Percentiles rank a stretch among this genome's conserved stretches.
Conservation (phyloP, 2,329 filamentous ascomycete species). For the Lomentospora prolificans region DNA sequence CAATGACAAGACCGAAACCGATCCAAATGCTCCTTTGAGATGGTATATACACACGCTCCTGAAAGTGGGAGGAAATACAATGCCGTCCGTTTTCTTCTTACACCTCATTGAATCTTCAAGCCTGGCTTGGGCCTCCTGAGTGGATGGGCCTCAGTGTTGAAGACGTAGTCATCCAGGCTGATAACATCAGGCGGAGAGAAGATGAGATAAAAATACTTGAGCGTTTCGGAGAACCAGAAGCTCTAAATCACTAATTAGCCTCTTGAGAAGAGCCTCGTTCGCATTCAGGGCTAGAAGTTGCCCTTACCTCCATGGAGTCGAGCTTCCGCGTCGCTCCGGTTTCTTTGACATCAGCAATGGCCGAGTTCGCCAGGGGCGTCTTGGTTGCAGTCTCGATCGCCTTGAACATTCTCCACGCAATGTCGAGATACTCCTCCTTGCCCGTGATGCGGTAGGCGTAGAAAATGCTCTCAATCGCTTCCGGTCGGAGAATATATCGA, state of each 20-base stretch:
- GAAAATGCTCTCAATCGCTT: conserved; percentile 45
- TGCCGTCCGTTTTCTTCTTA: no score
- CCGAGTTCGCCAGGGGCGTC: conserved; percentile 37
- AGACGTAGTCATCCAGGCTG: conserved; percentile 58
- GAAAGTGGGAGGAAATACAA: no score
- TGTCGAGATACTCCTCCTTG: conserved; percentile 34
- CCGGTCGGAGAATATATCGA: conserved; percentile 38
- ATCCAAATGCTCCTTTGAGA: neutral
- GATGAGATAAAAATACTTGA: conserved; percentile 67
- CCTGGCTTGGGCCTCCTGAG: conserved; percentile 14
- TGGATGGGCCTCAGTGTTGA: conserved; percentile 46
- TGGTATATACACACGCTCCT: neutral
- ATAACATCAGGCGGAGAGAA: conserved; percentile 56
- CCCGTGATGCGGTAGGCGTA: conserved; percentile 43
- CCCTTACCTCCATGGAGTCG: conserved; percentile 54
- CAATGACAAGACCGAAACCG: neutral
- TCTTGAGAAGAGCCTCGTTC: no score
- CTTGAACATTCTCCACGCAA: conserved; percentile 43
- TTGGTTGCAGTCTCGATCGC: conserved; percentile 33
- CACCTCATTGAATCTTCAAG: neutral
- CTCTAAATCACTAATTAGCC: conserved; percentile 24
- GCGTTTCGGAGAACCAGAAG: conserved; percentile 64
- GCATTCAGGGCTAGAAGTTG: no score
- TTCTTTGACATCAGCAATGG: conserved; percentile 35
- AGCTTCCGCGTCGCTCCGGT: conserved; percentile 24